Evolutionary conservation across 2,329 filamentous ascomycete species (phyloP), one percentile per base, ranked within the genome.

Genomic region (Blastomyces percursus): DNA sequence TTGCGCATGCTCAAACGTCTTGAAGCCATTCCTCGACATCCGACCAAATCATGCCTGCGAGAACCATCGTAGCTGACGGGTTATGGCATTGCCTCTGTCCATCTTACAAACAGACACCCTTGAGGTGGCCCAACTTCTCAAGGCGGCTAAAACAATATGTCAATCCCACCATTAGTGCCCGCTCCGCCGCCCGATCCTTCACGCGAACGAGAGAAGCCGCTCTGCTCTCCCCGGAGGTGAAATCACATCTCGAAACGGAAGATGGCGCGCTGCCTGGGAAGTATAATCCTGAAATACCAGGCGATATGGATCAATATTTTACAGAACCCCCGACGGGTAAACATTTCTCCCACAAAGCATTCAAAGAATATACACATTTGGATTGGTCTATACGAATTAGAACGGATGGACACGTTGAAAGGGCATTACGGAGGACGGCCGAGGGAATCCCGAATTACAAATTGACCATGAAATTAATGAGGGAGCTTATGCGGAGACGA

Each of bases 71-170:
- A 55, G 65, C 75, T 40, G 75, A 77, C 67, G 75, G 73, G 44
- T 67, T 78, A 58, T 78, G 75, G 75, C 73, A 72, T 63, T 76
- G 72, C 63, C 68, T 78, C 42, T 75, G 75, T 67, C 75, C 75
- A 54, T 74, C 73, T 16, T 74, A 75, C 44, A 67, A 56, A 24
- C 60, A 56, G 40, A 19, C 50, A 35, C 35, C 54, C 24, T 54
- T 61, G 21, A 48, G 16, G 40, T 52, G 30, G 35, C 27, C n/a
- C 27, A 61, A 54, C 16, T 54, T 42, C 48, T 30, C 46, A 32
- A n/a, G 38, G 27, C 59, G 19, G 46, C 32, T 42, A 19, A 52
- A 61, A 16, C 38, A 30, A 24, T 40, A 55, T 14, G 35, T n/a
- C 24, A 42, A 59, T 38, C 56, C 30, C 44, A 21, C 30, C n/a